Conservation (phyloP, 352 stramenopile species). For the Phytopythium delawarense region DNA sequence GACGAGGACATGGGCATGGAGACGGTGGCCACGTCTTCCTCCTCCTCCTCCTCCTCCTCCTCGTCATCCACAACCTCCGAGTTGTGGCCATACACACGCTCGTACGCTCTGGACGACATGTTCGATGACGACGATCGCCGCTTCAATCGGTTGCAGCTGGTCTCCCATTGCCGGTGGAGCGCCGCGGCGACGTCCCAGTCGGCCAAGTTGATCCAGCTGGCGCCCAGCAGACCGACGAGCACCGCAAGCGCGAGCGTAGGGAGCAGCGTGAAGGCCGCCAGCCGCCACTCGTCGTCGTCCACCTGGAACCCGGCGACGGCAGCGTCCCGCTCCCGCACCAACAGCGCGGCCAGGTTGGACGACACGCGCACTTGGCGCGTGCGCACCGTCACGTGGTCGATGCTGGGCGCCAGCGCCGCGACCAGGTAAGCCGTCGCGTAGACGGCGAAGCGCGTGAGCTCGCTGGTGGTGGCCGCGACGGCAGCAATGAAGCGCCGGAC, state of each 20-base stretch:
- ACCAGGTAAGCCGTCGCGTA: conserved; percentile 28
- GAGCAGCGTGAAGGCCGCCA: conserved; percentile 28
- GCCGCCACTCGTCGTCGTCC: conserved; percentile 32
- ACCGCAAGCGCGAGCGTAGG: conserved; percentile 27
- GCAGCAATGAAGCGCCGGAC: background rate
- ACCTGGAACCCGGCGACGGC: conserved; percentile 33
- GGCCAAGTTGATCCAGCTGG: conserved; percentile 45
- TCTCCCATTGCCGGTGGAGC: conserved; percentile 17
- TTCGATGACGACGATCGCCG: conserved; percentile 9
- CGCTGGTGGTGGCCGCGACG: background rate
- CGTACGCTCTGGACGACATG: conserved; percentile 11
- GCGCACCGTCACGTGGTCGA: conserved; percentile 46
- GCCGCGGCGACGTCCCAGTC: conserved; percentile 48
- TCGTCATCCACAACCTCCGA: conserved; percentile 8
- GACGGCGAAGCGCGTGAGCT: conserved; percentile 31
- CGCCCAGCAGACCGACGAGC: conserved; percentile 32
- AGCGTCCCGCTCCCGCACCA: conserved; percentile 37
- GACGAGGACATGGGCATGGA: conserved; percentile 11
- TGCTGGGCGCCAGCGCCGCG: conserved; percentile 15
- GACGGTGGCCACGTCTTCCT: conserved; percentile 15
- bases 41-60: conserved; percentile 11
- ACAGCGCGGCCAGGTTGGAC: conserved; percentile 39
- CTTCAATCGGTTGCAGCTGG: background rate
- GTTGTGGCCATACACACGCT: conserved; percentile 11
- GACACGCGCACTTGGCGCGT: conserved; percentile 56